These are phyloP conservation scores for Thymus quinquecostatus DNA, from an alignment of 257 asterid genomes.

Conservation along the genomic window DNA sequence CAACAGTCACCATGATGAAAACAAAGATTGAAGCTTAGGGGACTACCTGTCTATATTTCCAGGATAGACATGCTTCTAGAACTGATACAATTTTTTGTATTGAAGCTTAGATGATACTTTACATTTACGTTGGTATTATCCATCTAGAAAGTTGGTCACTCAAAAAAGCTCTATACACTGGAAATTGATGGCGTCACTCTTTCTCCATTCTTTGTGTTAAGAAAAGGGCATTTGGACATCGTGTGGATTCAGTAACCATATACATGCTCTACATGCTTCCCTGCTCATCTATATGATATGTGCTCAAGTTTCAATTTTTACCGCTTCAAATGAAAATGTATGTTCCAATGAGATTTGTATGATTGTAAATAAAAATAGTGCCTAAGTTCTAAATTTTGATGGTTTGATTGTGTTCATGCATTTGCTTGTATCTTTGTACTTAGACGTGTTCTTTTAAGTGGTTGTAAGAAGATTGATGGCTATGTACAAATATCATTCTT, in stretches of 20 bases:
- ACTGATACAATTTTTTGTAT: background rate
- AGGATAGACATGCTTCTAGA: background rate
- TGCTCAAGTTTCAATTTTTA: background rate
- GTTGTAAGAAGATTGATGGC: slow-evolving; percentile 18
- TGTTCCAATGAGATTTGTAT: background rate
- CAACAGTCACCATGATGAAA: background rate
- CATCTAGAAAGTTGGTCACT: background rate
- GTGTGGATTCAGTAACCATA: background rate
- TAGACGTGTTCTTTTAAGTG: background rate
- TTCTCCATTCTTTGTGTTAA: background rate
- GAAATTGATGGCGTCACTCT: background rate
- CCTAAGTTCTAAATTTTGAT: slow-evolving; percentile 12
- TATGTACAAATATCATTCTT: slow-evolving; percentile 2
- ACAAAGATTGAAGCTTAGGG: background rate
- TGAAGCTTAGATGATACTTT: background rate
- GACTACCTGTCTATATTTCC: background rate
- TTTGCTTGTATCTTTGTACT: background rate
- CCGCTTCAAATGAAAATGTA: background rate
- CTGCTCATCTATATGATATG: background rate
- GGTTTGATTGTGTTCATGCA: slow-evolving; percentile 3
- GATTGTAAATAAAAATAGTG: background rate
- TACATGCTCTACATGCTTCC: too few relatives aligned
- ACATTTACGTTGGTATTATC: background rate
- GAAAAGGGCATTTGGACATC: background rate
- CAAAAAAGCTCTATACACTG: background rate